Base-by-base conservation (phyloP, 495 filamentous ascomycete genomes). In the Hypoxylon crocopeplum region DNA sequence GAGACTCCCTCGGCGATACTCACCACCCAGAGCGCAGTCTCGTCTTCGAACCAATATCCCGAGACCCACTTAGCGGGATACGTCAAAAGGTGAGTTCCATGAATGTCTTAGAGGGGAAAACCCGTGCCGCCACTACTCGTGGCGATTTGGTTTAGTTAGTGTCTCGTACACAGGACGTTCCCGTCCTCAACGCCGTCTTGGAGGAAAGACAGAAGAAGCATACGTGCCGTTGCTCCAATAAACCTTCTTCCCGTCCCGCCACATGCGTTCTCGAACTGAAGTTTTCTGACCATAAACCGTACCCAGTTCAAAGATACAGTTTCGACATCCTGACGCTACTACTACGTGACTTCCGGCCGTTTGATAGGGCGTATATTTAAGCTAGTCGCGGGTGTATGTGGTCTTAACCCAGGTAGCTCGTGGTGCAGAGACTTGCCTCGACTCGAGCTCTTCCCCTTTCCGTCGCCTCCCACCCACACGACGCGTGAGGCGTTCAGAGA, bases 251-350 rank as follows among this genome's bases (percentile, higher is more conserved):
- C 38, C 45, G 16, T 38, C 16, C 32, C 34, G 15, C 45, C 47
- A 51, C 38, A 46, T 40, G 19, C 17, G 19, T 59, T n/a, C 21
- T 24, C 32, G 38, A 29, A 55, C 45, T 47, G 21, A 40, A 21
- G 19, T 39, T 45, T 59, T 62, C 68, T 70, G 66, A 70, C 51
- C 42, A 27, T 3, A 68, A 48, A 36, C 51, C 19, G 48, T 51
- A 20, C 53, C 53, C 40, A 22, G n/a, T n/a, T n/a, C n/a, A 50
- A 61, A 41, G 62, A 4, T 51, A 62, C 47, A 59, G 46, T 66
- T 56, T 61, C 38, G 55, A 39, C 40, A 61, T 56, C 55, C 51
- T 61, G 32, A 64, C 65, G 61, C 68, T 58, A 64, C 61, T 56
- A 17, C 40, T 53, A 32, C 47, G 51, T 48, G 32, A 30, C 42